phyloP scores from a whole-genome alignment of 768 basidiomycete genomes.

The Hygrocybe coccinea region DNA sequence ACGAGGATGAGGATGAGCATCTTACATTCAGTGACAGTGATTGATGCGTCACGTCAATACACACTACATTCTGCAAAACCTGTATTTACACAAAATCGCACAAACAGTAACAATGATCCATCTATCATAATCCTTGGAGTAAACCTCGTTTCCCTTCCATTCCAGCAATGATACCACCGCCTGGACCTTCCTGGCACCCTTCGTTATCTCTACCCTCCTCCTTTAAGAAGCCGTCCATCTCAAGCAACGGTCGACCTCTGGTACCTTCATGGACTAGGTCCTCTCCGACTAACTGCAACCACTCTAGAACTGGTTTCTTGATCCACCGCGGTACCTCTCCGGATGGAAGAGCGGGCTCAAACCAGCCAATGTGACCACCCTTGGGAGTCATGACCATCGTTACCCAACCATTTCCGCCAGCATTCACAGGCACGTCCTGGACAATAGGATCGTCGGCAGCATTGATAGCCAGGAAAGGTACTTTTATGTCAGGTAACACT shows the following conservation, averaged over 20 bases:
- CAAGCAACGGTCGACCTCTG: constrained; percentile 31
- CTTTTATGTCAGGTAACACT: constrained; percentile 51
- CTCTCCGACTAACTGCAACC: constrained; percentile 56
- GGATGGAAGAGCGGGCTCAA: constrained; percentile 41
- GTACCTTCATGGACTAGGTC: constrained; percentile 39
- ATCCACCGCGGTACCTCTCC: constrained; percentile 49
- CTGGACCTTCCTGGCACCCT: constrained; percentile 55
- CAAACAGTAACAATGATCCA: not conserved
- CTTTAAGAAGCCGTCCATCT: constrained; percentile 55
- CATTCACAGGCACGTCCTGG: constrained; percentile 53
- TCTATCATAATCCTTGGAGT: constrained; percentile 53
- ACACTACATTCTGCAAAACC: constrained; percentile 7
- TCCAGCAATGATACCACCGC: constrained; percentile 49
- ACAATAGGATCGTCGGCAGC: constrained; percentile 77
- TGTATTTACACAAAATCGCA: not conserved
- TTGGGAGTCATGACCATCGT: constrained; percentile 55
- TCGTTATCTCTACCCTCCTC: constrained; percentile 54
- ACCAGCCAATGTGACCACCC: constrained; percentile 85
- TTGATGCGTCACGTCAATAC: constrained; percentile 31
- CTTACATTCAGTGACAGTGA: constrained; percentile 87
- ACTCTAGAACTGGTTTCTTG: constrained; percentile 66
- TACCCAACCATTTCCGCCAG: constrained; percentile 48
- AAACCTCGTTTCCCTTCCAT: constrained; percentile 51
- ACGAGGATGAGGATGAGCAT: constrained; percentile 60
- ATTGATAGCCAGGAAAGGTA: constrained; percentile 74